These are phyloP conservation scores for Rubroshorea leprosula DNA, from an alignment of 345 rosid genomes.

Conservation along the genomic window DNA sequence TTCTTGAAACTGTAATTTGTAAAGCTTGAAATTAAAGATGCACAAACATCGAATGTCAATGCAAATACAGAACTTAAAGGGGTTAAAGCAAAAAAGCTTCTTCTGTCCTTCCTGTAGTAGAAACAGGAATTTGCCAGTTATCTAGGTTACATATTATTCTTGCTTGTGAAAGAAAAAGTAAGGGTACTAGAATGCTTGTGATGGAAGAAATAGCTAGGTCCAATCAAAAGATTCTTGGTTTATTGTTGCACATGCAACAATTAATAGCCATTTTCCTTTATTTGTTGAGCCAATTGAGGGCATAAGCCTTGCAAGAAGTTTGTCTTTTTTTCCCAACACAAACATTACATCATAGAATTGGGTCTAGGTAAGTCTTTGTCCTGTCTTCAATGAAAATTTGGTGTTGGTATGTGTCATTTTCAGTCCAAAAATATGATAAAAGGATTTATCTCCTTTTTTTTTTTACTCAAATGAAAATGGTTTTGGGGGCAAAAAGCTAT, in stretches of 20 bases:
- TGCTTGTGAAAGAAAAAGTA: constrained; percentile 30
- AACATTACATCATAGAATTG: constrained; percentile 24
- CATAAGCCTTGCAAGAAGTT: constrained; percentile 18
- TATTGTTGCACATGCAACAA: constrained; percentile 49
- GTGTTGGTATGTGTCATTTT: not conserved
- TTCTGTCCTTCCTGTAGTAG: not conserved
- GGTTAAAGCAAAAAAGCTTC: no score
- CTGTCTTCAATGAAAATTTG: constrained; percentile 18
- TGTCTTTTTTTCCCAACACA: constrained; percentile 20
- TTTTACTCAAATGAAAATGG: no score
- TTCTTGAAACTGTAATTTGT: no score
- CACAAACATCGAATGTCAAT: no score
- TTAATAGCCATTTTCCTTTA: constrained; percentile 44
- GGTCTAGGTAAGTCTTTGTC: constrained; percentile 28
- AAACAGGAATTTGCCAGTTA: constrained; percentile 12
- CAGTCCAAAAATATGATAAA: no score
- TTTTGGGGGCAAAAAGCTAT: no score
- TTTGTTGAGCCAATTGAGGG: constrained; percentile 49
- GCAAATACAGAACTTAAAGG: no score
- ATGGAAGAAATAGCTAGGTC: constrained; percentile 38
- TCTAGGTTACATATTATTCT: constrained; percentile 7
- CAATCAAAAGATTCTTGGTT: constrained; percentile 31
- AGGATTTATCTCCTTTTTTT: no score
- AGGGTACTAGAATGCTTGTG: constrained; percentile 37
- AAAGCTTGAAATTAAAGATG: no score